A percentile compares a stretch with the other conserved stretches of the same genome.
These are phyloP conservation scores for Trichoderma aggressivum DNA, from an alignment of 2,329 filamentous ascomycete species.

Conservation along the genomic window DNA sequence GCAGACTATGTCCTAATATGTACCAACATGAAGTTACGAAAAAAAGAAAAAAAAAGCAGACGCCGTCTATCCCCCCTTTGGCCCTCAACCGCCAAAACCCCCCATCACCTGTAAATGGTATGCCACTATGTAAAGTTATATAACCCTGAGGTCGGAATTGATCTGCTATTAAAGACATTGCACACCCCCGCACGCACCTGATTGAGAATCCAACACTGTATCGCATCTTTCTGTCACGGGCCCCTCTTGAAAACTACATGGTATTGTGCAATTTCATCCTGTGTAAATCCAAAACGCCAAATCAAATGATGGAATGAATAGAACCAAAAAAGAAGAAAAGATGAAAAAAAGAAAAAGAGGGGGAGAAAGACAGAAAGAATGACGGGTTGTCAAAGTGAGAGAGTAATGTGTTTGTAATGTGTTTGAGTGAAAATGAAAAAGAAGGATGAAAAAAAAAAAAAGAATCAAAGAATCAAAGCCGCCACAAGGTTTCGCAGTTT, in stretches of 20 bases:
- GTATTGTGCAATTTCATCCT: constrained; percentile 11
- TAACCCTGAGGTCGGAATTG: constrained; percentile 7
- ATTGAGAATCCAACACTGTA: background rate
- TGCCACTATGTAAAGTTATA: constrained; percentile 7
- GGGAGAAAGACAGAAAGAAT: background rate
- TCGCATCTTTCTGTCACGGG: background rate
- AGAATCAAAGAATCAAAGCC: background rate
- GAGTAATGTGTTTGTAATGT: background rate
- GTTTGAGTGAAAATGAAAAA: background rate
- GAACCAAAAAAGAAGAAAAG: background rate
- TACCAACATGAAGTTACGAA: background rate
- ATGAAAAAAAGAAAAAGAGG: too few species aligned
- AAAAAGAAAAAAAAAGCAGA: background rate
- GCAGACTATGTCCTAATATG: background rate
- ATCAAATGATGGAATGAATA: background rate
- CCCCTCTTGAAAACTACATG: background rate
- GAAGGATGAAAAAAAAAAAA: background rate
- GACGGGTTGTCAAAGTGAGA: background rate
- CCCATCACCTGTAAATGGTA: background rate
- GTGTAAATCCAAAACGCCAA: background rate
- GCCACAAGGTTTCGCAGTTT: background rate
- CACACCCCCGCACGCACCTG: background rate
- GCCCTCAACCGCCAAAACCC: background rate
- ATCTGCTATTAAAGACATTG: background rate
- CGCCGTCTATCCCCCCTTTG: constrained; percentile 7